phyloP scores from a whole-genome alignment of 176 grass and related monocot genomes.

The Miscanthus lutarioriparius region DNA sequence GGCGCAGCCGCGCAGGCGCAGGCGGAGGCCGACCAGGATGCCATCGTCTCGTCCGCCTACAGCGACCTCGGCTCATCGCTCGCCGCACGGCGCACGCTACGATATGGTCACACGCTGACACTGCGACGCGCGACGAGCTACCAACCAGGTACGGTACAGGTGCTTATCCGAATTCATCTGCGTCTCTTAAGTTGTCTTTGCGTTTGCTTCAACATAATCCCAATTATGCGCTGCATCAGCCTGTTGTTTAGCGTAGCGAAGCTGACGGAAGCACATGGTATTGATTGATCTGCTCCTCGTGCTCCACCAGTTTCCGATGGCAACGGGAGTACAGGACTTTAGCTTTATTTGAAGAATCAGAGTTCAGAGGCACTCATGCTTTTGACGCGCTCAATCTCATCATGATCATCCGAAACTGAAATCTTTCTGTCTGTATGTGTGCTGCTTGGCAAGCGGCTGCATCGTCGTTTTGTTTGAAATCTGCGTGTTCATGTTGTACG shows the following conservation, averaged over 20 bases:
- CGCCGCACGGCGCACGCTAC: background rate
- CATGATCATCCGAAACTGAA: background rate
- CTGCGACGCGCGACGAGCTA: background rate
- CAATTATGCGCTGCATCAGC: background rate
- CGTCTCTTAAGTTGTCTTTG: background rate
- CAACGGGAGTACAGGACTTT: background rate
- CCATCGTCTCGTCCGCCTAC: background rate
- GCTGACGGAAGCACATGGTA: background rate
- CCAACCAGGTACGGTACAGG: background rate
- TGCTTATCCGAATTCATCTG: conserved; percentile 13
- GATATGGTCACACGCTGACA: background rate
- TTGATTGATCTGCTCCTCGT: background rate
- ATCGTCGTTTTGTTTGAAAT: background rate
- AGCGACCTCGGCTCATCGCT: background rate
- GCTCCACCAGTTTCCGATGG: background rate
- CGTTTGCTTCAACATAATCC: background rate
- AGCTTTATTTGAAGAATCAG: background rate
- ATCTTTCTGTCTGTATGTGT: background rate
- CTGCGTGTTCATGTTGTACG: background rate
- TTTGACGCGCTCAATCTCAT: background rate
- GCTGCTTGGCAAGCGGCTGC: background rate
- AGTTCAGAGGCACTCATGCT: background rate
- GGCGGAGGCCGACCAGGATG: background rate
- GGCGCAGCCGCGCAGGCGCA: too few relatives aligned
- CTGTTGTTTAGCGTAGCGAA: background rate